Conservation (phyloP, 2,329 filamentous ascomycete species). For the Paramyrothecium roridum region DNA sequence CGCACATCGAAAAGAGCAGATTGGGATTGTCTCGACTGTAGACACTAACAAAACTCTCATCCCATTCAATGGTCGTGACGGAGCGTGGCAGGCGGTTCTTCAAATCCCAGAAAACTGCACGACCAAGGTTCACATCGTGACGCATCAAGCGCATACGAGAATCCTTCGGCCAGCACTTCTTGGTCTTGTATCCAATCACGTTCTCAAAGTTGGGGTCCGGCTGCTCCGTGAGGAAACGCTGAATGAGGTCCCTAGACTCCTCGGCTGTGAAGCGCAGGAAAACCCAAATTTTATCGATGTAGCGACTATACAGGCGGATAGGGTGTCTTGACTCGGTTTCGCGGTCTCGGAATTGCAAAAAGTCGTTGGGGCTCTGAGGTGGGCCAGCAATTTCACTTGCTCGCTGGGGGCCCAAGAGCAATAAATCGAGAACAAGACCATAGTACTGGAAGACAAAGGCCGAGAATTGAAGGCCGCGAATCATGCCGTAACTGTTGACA, state of each 20-base stretch:
- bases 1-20: conserved; percentile 93
- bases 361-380: conserved; percentile 91
- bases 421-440: conserved; percentile 87
- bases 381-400: conserved; percentile 98
- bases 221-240: conserved; percentile 96
- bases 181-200: conserved; percentile 97
- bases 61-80: conserved; percentile 97
- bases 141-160: conserved; percentile 98
- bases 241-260: conserved; percentile 92
- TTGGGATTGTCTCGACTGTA: conserved; percentile 99
- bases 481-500: conserved; percentile 98
- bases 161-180: conserved; percentile 98
- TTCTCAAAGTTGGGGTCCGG: conserved; percentile 99
- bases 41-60: conserved; percentile 96
- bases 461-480: conserved; percentile 95
- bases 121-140: conserved; percentile 95
- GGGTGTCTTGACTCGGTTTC: conserved; percentile 91
- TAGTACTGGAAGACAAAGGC: conserved; percentile 99
- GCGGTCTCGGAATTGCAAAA: conserved; percentile 92
- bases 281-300: conserved; percentile 98
- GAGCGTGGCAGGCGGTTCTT: conserved; percentile 95
- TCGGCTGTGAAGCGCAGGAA: conserved; percentile 93
- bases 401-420: conserved; percentile 87
- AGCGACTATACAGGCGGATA: conserved; percentile 94
- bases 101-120: conserved; percentile 97